phyloP scores from a whole-genome alignment of 306 rosid species.

The Prunus padus region DNA sequence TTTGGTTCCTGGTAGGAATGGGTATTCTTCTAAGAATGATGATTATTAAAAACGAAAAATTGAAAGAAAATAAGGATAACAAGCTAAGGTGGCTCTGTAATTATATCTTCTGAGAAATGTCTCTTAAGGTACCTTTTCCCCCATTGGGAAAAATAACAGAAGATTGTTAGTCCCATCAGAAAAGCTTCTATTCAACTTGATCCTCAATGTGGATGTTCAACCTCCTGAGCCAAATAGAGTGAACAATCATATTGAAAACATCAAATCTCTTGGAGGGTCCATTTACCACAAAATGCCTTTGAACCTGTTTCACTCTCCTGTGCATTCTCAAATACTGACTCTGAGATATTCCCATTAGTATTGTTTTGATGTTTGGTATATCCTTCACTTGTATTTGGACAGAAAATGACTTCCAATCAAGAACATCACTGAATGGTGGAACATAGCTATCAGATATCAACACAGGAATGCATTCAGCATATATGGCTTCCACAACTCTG shows the following conservation, averaged over 20 bases:
- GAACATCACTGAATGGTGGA: conserved; percentile 50
- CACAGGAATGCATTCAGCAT: conserved; percentile 45
- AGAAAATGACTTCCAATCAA: conserved; percentile 42
- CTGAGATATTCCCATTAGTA: conserved; percentile 40
- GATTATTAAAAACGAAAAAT: no score
- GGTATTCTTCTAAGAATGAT: no score
- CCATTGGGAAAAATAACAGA: background rate
- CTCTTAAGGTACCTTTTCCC: background rate
- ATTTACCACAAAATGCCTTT: conserved; percentile 37
- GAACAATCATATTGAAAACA: conserved; percentile 45
- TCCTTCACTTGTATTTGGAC: conserved; percentile 41
- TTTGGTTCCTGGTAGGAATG: no score
- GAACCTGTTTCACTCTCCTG: conserved; percentile 41
- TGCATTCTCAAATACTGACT: conserved; percentile 41
- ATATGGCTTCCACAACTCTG: conserved; percentile 50
- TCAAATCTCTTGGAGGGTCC: conserved; percentile 43
- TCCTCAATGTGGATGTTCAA: conserved; percentile 30
- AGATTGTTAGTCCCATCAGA: background rate
- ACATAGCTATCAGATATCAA: conserved; percentile 40
- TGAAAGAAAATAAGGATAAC: no score
- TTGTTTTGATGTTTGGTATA: conserved; percentile 34
- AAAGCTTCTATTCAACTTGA: background rate
- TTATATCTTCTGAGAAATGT: no score
- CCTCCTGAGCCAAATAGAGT: conserved; percentile 48
- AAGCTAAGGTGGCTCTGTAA: no score